Conservation (phyloP, 1,284 basidiomycete genomes). For the Apiotrichum porosum region DNA sequence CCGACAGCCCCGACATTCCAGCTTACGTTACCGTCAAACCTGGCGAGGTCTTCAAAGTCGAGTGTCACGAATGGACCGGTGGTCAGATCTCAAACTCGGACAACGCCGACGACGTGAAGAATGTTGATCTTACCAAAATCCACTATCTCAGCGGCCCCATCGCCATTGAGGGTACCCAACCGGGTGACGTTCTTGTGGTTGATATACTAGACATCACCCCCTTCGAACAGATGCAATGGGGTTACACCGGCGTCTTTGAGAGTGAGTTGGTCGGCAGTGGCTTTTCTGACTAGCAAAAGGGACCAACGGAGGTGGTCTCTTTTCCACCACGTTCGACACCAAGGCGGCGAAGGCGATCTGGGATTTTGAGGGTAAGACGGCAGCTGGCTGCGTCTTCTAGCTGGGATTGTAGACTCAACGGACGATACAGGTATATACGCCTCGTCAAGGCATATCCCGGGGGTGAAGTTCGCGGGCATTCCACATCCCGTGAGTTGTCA, state of each 20-base stretch:
- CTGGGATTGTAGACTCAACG: no score
- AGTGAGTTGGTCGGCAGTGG: neutral
- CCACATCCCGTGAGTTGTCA: conserved; percentile 56
- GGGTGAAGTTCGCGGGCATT: conserved; percentile 70
- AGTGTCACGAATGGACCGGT: conserved; percentile 74
- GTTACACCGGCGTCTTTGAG: conserved; percentile 58
- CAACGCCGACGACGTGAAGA: conserved; percentile 45
- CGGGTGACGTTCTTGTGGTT: conserved; percentile 66
- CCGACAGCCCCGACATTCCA: conserved; percentile 8
- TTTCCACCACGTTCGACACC: conserved; percentile 38
- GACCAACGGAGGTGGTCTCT: conserved; percentile 13
- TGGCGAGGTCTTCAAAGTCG: conserved; percentile 62
- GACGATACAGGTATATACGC: conserved; percentile 58
- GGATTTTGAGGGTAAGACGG: conserved; percentile 58
- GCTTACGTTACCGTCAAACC: conserved; percentile 22
- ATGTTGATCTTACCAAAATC: conserved; percentile 14
- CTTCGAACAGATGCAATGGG: conserved; percentile 75
- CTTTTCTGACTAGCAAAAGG: neutral
- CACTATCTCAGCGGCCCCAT: conserved; percentile 73
- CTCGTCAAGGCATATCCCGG: conserved; percentile 67
- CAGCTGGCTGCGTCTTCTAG: no score
- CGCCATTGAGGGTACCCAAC: conserved; percentile 66
- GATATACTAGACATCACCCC: conserved; percentile 54
- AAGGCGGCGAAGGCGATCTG: conserved; percentile 71
- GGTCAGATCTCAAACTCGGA: conserved; percentile 64